phyloP scores from a whole-genome alignment of 495 filamentous ascomycete species.

The Lindgomyces ingoldianus region DNA sequence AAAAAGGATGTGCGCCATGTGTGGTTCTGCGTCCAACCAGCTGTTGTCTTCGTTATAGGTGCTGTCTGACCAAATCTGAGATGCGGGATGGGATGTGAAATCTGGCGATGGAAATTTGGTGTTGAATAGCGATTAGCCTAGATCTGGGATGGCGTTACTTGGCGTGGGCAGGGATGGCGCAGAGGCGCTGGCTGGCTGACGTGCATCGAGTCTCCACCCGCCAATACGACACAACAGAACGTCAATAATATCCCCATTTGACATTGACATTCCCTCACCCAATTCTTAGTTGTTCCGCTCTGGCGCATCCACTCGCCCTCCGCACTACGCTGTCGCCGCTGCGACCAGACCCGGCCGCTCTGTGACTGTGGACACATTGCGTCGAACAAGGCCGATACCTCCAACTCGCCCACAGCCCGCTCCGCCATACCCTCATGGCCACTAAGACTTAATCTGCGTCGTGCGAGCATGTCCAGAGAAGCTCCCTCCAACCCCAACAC shows the following conservation, averaged over 20 bases:
- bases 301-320: background rate
- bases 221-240: background rate
- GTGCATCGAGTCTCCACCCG: background rate
- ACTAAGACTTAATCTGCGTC: background rate
- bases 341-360: no score
- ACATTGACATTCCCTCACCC: background rate
- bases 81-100: no score
- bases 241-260: background rate
- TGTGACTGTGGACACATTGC: no score
- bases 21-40: no score
- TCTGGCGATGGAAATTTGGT: no score
- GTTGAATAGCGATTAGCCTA: no score
- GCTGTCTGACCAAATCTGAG: no score
- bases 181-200: background rate
- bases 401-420: no score
- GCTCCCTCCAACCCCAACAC: background rate
- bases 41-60: no score
- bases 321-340: background rate
- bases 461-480: constrained; percentile 15
- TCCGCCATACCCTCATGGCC: background rate
- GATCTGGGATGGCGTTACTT: background rate
- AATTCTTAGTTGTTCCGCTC: background rate
- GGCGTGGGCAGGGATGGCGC: background rate
- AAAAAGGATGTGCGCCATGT: no score
- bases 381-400: no score